These are phyloP conservation scores for Fusarium temperatum DNA, from an alignment of 2,329 filamentous ascomycete genomes.

Conservation along the genomic window DNA sequence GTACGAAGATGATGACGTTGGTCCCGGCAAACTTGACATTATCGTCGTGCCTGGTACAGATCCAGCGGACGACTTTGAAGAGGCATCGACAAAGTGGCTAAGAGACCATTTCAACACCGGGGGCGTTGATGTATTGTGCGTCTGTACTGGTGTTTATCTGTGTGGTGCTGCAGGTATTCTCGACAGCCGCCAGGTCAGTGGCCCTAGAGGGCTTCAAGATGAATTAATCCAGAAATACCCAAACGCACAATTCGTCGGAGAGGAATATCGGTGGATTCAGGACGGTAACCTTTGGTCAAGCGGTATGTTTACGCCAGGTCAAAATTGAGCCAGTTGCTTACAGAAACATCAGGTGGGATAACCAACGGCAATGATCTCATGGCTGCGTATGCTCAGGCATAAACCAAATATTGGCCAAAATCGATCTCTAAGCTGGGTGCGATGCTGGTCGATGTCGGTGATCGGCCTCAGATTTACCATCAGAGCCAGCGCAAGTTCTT, in stretches of 20 bases:
- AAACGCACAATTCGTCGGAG: constrained; percentile 54
- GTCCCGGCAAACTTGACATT: constrained; percentile 61
- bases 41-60: constrained; percentile 62
- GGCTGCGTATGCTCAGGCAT: constrained; percentile 58
- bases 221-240: constrained; percentile 51
- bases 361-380: constrained; percentile 67
- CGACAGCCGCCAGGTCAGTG: constrained; percentile 56
- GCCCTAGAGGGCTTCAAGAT: constrained; percentile 56
- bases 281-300: constrained; percentile 66
- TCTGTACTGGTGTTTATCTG: constrained; percentile 61
- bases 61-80: constrained; percentile 46
- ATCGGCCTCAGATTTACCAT: constrained; percentile 56
- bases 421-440: constrained; percentile 56
- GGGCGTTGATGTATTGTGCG: constrained; percentile 58
- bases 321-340: neutral
- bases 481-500: constrained; percentile 48
- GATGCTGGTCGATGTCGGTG: constrained; percentile 58
- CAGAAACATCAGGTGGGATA: constrained; percentile 53
- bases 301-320: constrained; percentile 49
- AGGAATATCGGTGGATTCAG: constrained; percentile 58
- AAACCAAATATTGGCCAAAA: constrained; percentile 53
- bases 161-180: constrained; percentile 60
- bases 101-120: constrained; percentile 49
- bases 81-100: constrained; percentile 54
- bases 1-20: constrained; percentile 56